phyloP scores from a whole-genome alignment of 805 yeast species.

The Wickerhamomyces sydowiorum region DNA sequence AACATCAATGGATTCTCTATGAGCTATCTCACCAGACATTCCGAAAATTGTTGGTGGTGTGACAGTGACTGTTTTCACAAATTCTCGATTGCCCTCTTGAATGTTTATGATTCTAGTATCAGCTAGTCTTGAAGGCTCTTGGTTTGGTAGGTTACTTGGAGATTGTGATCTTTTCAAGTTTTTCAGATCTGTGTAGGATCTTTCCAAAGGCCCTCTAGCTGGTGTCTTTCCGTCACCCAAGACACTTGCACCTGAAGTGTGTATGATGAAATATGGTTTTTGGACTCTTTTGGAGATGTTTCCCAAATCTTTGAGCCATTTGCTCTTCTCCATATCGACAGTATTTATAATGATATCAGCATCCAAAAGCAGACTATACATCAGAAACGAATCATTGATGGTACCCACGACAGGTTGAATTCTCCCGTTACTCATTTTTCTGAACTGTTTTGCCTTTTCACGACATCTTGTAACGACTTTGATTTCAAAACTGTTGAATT shows the following conservation, averaged over 20 bases:
- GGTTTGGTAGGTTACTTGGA: not conserved
- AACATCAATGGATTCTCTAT: conserved; percentile 25
- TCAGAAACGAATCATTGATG: conserved; percentile 14
- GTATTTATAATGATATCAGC: conserved; percentile 29
- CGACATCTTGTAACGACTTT: conserved; percentile 22
- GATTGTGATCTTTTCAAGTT: not conserved
- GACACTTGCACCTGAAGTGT: conserved; percentile 27
- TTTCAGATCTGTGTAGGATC: not conserved
- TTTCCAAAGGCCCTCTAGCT: not conserved
- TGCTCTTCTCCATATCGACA: conserved; percentile 26
- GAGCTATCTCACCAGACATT: conserved; percentile 26
- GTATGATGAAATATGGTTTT: conserved; percentile 24
- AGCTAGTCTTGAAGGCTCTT: conserved; percentile 3
- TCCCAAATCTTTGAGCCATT: conserved; percentile 18
- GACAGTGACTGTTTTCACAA: conserved; percentile 25
- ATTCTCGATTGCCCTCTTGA: conserved; percentile 24
- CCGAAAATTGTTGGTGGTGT: conserved; percentile 32
- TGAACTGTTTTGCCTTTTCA: conserved; percentile 15
- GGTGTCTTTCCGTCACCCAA: not conserved
- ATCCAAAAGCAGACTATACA: conserved; percentile 14
- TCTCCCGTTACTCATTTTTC: conserved; percentile 7
- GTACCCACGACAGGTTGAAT: conserved; percentile 23
- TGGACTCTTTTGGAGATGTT: conserved; percentile 18
- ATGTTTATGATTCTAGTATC: conserved; percentile 26
- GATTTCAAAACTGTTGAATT: conserved; percentile 13